Evolutionary conservation across 1,284 basidiomycete species (phyloP).

Genomic region (Cryptococcus sp.): DNA sequence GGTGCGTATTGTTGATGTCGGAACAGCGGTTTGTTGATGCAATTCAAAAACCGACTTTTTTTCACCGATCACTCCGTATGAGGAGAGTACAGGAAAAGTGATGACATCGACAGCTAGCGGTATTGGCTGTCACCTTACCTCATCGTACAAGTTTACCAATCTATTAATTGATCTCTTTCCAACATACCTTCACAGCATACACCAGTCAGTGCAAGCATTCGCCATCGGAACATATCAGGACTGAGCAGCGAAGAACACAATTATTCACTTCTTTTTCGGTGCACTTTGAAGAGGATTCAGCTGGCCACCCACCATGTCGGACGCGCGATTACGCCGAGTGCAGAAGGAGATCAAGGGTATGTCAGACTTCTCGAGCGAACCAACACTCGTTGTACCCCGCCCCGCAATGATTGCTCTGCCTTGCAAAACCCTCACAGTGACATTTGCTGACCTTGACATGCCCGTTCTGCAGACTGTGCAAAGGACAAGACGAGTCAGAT

Average conservation of each 20-base stretch:
- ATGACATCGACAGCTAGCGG: constrained; percentile 6
- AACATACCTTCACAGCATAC: neutral
- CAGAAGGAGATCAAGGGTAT: constrained; percentile 88
- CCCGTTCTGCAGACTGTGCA: constrained; percentile 71
- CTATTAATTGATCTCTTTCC: neutral
- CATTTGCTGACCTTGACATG: neutral
- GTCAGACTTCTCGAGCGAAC: constrained; percentile 26
- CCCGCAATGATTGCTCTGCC: neutral
- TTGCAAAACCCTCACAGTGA: neutral
- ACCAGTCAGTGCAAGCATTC: too few relatives aligned
- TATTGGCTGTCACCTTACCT: neutral
- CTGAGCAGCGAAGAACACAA: too few relatives aligned
- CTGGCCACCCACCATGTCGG: constrained; percentile 54
- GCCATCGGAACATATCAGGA: too few relatives aligned
- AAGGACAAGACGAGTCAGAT: constrained; percentile 87
- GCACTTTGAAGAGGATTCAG: too few relatives aligned
- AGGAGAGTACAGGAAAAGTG: neutral
- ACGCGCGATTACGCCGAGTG: constrained; percentile 82
- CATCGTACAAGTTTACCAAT: neutral
- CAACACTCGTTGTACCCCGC: neutral
- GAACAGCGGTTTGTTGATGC: neutral
- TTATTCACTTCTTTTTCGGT: too few relatives aligned
- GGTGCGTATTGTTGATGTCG: neutral
- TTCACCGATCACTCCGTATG: neutral
- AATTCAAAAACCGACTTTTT: neutral